Evolutionary conservation across 2,329 filamentous ascomycete species (phyloP).

Genomic region (Rhexocercosporidium sp.): DNA sequence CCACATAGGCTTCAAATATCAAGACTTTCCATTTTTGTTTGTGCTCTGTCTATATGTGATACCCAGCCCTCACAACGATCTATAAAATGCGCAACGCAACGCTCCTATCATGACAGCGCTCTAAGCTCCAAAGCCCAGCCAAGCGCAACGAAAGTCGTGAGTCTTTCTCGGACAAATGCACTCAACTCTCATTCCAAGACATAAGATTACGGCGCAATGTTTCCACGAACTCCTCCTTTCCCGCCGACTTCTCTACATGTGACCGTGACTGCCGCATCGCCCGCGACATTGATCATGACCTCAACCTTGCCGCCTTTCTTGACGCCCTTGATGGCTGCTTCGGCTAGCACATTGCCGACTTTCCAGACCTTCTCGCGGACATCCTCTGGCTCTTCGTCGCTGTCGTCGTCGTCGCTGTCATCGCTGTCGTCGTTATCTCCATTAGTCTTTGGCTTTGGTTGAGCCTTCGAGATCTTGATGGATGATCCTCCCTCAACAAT

Average conservation of each 20-base stretch:
- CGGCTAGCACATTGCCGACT: constrained; percentile 79
- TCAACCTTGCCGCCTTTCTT: constrained; percentile 93
- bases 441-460: constrained; percentile 72
- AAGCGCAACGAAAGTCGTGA: neutral
- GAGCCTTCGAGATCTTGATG: constrained; percentile 91
- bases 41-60: neutral
- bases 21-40: constrained; percentile 7
- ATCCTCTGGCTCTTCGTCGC: constrained; percentile 85
- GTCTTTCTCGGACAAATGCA: neutral
- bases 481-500: constrained; percentile 87
- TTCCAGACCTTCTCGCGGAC: constrained; percentile 92
- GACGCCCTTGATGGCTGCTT: constrained; percentile 81
- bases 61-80: constrained; percentile 3
- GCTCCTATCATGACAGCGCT: constrained; percentile 8
- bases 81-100: constrained; percentile 1
- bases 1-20: neutral
- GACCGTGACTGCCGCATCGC: constrained; percentile 79
- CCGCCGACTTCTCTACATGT: constrained; percentile 81
- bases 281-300: constrained; percentile 86
- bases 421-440: constrained; percentile 63
- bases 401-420: constrained; percentile 64
- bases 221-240: constrained; percentile 43
- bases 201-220: constrained; percentile 37
- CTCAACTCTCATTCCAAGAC: neutral
- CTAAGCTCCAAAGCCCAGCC: constrained; percentile 1